Percentiles rank a stretch among this genome's conserved stretches.
phyloP scores from a whole-genome alignment of 2,329 filamentous ascomycete species.

The Ploettnerulaceae sp. region DNA sequence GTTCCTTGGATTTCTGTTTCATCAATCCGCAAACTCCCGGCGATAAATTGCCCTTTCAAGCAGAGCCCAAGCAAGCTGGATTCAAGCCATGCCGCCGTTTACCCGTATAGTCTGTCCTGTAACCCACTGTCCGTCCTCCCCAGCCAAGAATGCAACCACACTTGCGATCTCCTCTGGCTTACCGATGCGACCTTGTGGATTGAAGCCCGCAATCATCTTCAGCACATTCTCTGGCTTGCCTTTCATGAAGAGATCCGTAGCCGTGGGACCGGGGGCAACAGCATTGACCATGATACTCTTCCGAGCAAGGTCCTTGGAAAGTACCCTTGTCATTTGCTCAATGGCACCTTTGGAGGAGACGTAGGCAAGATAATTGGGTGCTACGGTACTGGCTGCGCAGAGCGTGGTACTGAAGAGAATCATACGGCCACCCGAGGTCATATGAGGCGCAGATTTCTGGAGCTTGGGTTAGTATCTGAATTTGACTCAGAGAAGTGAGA shows the following conservation, averaged over 20 bases:
- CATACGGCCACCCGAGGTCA: conserved; percentile 44
- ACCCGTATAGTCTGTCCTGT: conserved; percentile 27
- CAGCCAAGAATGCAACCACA: conserved; percentile 38
- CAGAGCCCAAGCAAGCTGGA: neutral
- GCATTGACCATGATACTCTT: conserved; percentile 47
- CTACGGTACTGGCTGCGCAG: conserved; percentile 36
- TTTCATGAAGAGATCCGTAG: conserved; percentile 45
- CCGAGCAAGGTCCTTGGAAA: conserved; percentile 46
- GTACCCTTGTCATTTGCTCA: conserved; percentile 46
- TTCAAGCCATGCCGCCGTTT: conserved; percentile 31
- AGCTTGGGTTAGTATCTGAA: neutral
- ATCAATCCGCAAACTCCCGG: neutral
- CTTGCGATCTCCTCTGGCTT: conserved; percentile 45
- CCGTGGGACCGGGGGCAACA: conserved; percentile 48
- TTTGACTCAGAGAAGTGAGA: neutral
- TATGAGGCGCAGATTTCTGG: conserved; percentile 48
- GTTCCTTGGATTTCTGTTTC: too few relatives aligned
- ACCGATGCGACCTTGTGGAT: conserved; percentile 42
- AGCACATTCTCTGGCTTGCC: conserved; percentile 39
- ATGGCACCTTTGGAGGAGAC: conserved; percentile 48
- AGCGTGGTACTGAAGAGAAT: conserved; percentile 48
- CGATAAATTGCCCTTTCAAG: neutral
- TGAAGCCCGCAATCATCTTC: conserved; percentile 38
- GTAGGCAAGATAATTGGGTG: conserved; percentile 43
- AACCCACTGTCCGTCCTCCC: conserved; percentile 22